A percentile compares a stretch with the other conserved stretches of the same genome.
Evolutionary conservation across 2,329 filamentous ascomycete genomes (phyloP).

Genomic region (Microascus cirrosus): DNA sequence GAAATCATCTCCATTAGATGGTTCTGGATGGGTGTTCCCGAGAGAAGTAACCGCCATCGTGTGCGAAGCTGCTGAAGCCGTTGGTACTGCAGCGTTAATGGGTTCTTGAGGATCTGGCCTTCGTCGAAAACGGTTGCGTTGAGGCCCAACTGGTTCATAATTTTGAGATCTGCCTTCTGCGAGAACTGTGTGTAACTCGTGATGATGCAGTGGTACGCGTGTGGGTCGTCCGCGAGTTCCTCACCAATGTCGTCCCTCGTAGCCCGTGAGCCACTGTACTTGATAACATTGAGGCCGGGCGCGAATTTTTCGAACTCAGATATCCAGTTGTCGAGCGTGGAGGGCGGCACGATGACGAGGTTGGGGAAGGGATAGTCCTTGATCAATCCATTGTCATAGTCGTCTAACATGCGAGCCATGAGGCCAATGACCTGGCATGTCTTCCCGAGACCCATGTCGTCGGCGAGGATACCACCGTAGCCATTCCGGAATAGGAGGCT

Average conservation of each 20-base stretch:
- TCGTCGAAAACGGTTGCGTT: constrained; percentile 74
- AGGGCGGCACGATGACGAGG: constrained; percentile 82
- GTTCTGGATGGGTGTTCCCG: constrained; percentile 84
- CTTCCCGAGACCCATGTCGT: constrained; percentile 96
- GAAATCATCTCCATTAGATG: constrained; percentile 88
- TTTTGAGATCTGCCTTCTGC: constrained; percentile 35
- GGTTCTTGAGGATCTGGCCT: constrained; percentile 87
- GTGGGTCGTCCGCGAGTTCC: constrained; percentile 50
- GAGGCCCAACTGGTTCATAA: constrained; percentile 34
- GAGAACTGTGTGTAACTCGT: constrained; percentile 50
- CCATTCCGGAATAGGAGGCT: constrained; percentile 68
- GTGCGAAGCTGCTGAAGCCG: constrained; percentile 68
- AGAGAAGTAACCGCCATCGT: constrained; percentile 72
- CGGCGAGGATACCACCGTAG: constrained; percentile 82
- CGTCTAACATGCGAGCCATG: constrained; percentile 69
- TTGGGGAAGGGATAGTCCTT: constrained; percentile 51
- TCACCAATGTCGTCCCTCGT: constrained; percentile 59
- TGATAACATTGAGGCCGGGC: constrained; percentile 63
- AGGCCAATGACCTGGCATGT: constrained; percentile 95
- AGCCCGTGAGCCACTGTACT: constrained; percentile 52
- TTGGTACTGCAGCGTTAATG: constrained; percentile 68
- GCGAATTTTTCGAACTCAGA: constrained; percentile 84
- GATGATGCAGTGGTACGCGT: constrained; percentile 51
- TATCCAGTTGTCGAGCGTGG: constrained; percentile 93
- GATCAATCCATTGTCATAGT: constrained; percentile 25